These are phyloP conservation scores for Rhizodiscina lignyota DNA, from an alignment of 495 filamentous ascomycete genomes.

Conservation along the genomic window DNA sequence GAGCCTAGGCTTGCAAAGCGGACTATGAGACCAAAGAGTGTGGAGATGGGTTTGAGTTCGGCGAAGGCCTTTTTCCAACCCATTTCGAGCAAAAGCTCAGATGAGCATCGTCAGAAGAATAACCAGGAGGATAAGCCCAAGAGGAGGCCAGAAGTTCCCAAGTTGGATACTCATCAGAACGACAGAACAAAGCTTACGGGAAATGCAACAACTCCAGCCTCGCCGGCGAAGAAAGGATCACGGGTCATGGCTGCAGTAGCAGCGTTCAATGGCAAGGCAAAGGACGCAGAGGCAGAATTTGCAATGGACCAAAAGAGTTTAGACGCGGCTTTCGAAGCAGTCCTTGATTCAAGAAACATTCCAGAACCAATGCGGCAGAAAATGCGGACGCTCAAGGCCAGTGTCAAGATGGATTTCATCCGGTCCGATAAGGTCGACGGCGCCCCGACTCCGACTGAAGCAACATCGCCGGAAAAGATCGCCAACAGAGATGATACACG, in stretches of 20 bases:
- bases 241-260: constrained; percentile 53
- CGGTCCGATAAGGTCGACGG: constrained; percentile 65
- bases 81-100: neutral
- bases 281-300: constrained; percentile 7
- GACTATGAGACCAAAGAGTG: constrained; percentile 34
- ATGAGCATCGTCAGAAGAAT: neutral
- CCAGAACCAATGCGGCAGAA: constrained; percentile 84
- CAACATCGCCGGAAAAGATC: constrained; percentile 15
- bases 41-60: constrained; percentile 16
- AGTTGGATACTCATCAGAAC: constrained; percentile 14
- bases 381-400: constrained; percentile 75
- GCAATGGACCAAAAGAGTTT: constrained; percentile 25
- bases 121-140: too few species aligned
- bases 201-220: constrained; percentile 24
- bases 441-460: constrained; percentile 12
- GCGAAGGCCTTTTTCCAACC: neutral
- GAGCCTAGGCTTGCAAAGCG: constrained; percentile 35
- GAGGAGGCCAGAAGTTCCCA: constrained; percentile 2
- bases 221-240: constrained; percentile 16
- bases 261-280: constrained; percentile 33
- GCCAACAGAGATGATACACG: constrained; percentile 15
- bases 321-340: constrained; percentile 41
- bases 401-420: constrained; percentile 91
- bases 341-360: constrained; percentile 74
- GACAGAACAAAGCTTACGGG: constrained; percentile 11